Evolutionary conservation across 768 basidiomycete genomes (phyloP), one percentile per base, ranked within the genome.

Genomic region (Suillus placidus): DNA sequence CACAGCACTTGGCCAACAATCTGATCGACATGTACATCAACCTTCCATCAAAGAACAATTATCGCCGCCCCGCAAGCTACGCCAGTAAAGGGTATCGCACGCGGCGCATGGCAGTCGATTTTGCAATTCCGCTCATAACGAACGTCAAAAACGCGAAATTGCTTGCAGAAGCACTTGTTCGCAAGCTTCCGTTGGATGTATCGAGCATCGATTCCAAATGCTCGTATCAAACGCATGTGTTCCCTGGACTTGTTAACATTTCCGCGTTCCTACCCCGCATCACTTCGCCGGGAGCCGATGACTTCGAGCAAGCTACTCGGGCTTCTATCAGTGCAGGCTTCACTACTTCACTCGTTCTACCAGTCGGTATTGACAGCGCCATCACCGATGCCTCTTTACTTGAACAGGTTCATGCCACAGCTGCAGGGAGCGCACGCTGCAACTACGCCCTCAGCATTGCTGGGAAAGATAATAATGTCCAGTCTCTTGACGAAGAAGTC

Each of bases 21-120:
- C 82, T 97, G 71, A 99, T 99, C 75, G 97, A 99, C 80, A 93
- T 99, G 88, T 99, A 98, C 78, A 97, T 99, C 87, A 99, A 99
- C 78, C 82, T 99, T 70, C 97, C 97, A 2, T 98, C 97, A 47
- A 97, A 95, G 81, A 99, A 99, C 78, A 87, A 95, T 74, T 99
- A 94, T 79, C 92, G 97, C 65, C 92, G 97, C 23, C 97, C 97
- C 7, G 96, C 97, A 16, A 96, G 90, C 77, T 99, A 99, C 76
- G 88, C 95, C 61, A 97, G 95, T 77, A 96, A 97, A 75, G 97
- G 97, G 9, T 99, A 99, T 77, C 88, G 89, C 66, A 97, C 96
- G 37, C 92, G 97, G 71, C 92, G 97, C 61, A 96, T 99, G 95
- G 97, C 97, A 7, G 95, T 99, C 69, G 97, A 99, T 78, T 98